These are phyloP conservation scores for Camellia japonica DNA, from an alignment of 148 eudicot species.

Conservation along the genomic window DNA sequence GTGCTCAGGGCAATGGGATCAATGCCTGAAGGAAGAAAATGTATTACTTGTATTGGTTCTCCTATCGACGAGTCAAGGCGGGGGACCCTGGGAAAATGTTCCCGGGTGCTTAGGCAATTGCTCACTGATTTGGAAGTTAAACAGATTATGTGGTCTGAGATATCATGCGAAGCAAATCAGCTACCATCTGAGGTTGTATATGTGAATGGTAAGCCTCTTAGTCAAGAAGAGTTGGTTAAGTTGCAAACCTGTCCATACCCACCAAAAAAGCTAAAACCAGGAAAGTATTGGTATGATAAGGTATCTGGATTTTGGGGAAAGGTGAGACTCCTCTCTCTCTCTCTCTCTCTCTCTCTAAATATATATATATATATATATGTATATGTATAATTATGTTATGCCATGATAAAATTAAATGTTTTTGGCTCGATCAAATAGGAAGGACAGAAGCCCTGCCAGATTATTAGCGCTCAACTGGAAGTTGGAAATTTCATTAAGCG, in stretches of 20 bases:
- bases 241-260: slow-evolving; percentile 59
- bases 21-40: slow-evolving; percentile 95
- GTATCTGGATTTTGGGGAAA: slow-evolving; percentile 91
- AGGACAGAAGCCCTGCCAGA: slow-evolving; percentile 75
- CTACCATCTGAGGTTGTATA: slow-evolving; percentile 41
- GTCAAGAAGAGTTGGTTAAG: slow-evolving; percentile 44
- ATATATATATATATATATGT: too few species aligned
- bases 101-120: slow-evolving; percentile 49
- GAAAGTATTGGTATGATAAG: slow-evolving; percentile 89
- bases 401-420: background rate
- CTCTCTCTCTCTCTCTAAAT: too few species aligned
- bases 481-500: slow-evolving; percentile 43
- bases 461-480: slow-evolving; percentile 51
- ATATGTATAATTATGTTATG: background rate
- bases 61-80: slow-evolving; percentile 61
- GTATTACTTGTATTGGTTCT: slow-evolving; percentile 64
- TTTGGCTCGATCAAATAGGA: slow-evolving; percentile 47
- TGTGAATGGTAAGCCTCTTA: slow-evolving; percentile 60
- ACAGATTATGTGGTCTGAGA: slow-evolving; percentile 55
- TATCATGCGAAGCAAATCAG: slow-evolving; percentile 56
- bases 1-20: slow-evolving; percentile 88
- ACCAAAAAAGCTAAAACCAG: slow-evolving; percentile 68
- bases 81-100: slow-evolving; percentile 55
- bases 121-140: slow-evolving; percentile 35
- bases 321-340: slow-evolving; percentile 28